These are phyloP conservation scores for Ligustrum vulgare DNA, from an alignment of 257 asterid species.

Conservation along the genomic window DNA sequence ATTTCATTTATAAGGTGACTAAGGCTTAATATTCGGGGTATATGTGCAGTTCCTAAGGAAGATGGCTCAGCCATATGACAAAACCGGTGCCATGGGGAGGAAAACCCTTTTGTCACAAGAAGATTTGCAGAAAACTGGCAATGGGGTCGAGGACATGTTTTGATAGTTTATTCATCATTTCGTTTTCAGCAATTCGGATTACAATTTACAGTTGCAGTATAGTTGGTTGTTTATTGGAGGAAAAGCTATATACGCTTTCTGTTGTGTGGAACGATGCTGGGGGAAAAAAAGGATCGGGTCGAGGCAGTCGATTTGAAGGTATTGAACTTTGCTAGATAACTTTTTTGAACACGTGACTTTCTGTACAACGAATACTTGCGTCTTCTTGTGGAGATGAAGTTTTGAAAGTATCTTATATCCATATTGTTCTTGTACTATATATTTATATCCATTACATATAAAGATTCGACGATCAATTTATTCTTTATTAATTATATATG, in stretches of 20 bases:
- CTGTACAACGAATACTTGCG: not conserved
- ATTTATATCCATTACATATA: no score
- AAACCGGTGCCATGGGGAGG: constrained; percentile 78
- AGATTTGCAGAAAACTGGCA: constrained; percentile 80
- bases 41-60: constrained; percentile 73
- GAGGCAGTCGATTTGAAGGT: not conserved
- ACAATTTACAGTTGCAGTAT: not conserved
- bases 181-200: not conserved
- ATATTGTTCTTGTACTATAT: not conserved
- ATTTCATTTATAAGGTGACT: not conserved
- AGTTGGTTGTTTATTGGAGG: not conserved
- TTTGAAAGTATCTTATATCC: not conserved
- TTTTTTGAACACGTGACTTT: not conserved
- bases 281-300: not conserved
- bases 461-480: no score
- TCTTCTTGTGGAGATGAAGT: not conserved
- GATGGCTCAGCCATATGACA: constrained; percentile 99
- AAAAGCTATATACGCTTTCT: not conserved
- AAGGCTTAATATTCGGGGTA: not conserved
- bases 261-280: not conserved
- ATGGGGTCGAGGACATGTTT: constrained; percentile 46
- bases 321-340: not conserved
- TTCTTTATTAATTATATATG: no score
- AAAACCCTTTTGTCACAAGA: constrained; percentile 82
- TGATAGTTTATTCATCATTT: not conserved